Conservation (phyloP, 2,329 filamentous ascomycete species). For the Diaporthe longicolla region DNA sequence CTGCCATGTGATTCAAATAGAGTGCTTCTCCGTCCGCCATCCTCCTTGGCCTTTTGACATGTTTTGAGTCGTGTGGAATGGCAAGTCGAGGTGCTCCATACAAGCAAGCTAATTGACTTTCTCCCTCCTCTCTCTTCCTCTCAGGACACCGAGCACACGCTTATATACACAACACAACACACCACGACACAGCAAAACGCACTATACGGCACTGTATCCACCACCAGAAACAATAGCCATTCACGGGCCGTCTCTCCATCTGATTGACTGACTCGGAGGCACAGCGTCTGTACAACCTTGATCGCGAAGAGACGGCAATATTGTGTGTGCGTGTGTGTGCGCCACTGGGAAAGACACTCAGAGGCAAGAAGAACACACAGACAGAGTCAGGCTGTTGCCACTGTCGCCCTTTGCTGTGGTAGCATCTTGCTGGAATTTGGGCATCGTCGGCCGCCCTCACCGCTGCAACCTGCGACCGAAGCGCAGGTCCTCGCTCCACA, state of each 20-base stretch:
- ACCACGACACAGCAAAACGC: neutral
- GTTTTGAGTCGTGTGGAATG: conserved; percentile 26
- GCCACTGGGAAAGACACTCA: neutral
- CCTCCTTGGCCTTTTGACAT: conserved; percentile 24
- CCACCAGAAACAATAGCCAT: conserved; percentile 14
- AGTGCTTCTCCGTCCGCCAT: neutral
- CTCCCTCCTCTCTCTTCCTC: neutral
- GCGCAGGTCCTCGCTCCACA: conserved; percentile 38
- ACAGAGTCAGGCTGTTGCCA: neutral
- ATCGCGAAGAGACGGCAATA: neutral
- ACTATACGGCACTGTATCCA: conserved; percentile 12
- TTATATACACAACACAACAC: neutral
- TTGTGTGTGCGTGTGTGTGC: neutral
- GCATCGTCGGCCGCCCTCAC: conserved; percentile 36
- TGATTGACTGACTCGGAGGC: conserved; percentile 15
- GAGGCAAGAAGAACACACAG: neutral
- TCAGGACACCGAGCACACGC: conserved; percentile 22
- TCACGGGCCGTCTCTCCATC: neutral
- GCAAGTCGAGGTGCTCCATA: conserved; percentile 19
- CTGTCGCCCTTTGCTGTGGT: no score
- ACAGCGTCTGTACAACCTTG: conserved; percentile 8
- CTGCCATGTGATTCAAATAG: conserved; percentile 6
- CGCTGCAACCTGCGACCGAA: conserved; percentile 34
- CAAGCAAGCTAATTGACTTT: conserved; percentile 23
- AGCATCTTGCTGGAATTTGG: conserved; percentile 1